Conservation (phyloP, 2,329 filamentous ascomycete genomes). For the Metarhizium sp. region DNA sequence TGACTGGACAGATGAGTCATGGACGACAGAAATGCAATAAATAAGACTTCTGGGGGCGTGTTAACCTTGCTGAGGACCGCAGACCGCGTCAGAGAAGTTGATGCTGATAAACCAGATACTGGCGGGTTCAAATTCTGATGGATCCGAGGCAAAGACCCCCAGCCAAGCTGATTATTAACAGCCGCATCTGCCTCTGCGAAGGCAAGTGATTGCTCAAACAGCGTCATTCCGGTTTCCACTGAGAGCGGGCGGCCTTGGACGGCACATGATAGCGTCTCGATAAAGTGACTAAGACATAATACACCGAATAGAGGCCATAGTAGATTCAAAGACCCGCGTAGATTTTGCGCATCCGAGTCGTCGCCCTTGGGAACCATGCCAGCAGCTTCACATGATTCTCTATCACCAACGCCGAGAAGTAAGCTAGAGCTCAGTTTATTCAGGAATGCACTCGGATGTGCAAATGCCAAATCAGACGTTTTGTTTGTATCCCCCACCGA, state of each 20-base stretch:
- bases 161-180: slow-evolving; percentile 68
- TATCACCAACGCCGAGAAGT: slow-evolving; percentile 65
- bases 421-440: slow-evolving; percentile 63
- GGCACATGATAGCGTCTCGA: slow-evolving; percentile 81
- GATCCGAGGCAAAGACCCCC: slow-evolving; percentile 51
- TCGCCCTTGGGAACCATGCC: slow-evolving; percentile 56
- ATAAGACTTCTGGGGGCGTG: slow-evolving; percentile 77
- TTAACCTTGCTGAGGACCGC: slow-evolving; percentile 75
- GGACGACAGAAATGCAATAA: slow-evolving; percentile 79
- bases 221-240: slow-evolving; percentile 88
- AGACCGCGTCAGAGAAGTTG: slow-evolving; percentile 45
- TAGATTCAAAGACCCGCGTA: slow-evolving; percentile 68
- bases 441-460: slow-evolving; percentile 58
- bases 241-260: slow-evolving; percentile 72
- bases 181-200: slow-evolving; percentile 93
- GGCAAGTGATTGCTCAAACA: slow-evolving; percentile 91
- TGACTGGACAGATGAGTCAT: slow-evolving; percentile 86
- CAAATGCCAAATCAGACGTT: slow-evolving; percentile 59
- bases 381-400: slow-evolving; percentile 64
- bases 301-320: slow-evolving; percentile 69
- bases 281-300: slow-evolving; percentile 67
- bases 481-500: slow-evolving; percentile 59
- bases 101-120: slow-evolving; percentile 14
- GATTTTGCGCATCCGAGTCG: slow-evolving; percentile 36
- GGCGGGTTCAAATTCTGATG: slow-evolving; percentile 25